phyloP scores from a whole-genome alignment of 805 yeast species.

The Schwanniomyces occidentalis region DNA sequence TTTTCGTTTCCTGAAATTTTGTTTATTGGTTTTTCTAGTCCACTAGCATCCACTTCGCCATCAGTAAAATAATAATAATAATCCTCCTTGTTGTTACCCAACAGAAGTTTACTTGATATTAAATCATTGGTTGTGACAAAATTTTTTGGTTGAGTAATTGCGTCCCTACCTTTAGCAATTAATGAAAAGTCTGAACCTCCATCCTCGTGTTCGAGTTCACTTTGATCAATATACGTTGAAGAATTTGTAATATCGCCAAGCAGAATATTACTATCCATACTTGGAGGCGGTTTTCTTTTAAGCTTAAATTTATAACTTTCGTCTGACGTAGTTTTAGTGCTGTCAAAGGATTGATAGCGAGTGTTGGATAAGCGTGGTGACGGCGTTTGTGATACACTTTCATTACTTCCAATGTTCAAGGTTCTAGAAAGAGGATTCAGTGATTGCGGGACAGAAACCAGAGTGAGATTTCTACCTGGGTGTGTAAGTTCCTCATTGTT shows the following conservation, averaged over 20 bases:
- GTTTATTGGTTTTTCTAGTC: slow-evolving; percentile 1
- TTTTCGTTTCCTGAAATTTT: slow-evolving; percentile 1
- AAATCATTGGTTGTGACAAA: no score
- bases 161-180: no score
- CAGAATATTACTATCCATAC: no score
- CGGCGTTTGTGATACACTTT: slow-evolving; percentile 12
- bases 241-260: no score
- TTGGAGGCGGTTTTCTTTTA: slow-evolving; percentile 32
- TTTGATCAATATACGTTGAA: neutral
- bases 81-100: no score
- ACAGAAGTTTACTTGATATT: no score
- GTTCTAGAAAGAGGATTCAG: slow-evolving; percentile 29
- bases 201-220: neutral
- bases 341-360: slow-evolving; percentile 12
- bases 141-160: no score
- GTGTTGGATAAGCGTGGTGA: slow-evolving; percentile 5
- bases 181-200: neutral
- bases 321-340: slow-evolving; percentile 8
- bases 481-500: no score
- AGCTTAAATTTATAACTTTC: slow-evolving; percentile 14
- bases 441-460: slow-evolving; percentile 28
- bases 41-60: slow-evolving; percentile 5
- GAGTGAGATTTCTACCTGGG: slow-evolving; percentile 13
- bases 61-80: slow-evolving; percentile 5
- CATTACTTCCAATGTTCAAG: slow-evolving; percentile 22